Conservation (phyloP, 2,329 filamentous ascomycete genomes). For the Clarireedia paspali region DNA sequence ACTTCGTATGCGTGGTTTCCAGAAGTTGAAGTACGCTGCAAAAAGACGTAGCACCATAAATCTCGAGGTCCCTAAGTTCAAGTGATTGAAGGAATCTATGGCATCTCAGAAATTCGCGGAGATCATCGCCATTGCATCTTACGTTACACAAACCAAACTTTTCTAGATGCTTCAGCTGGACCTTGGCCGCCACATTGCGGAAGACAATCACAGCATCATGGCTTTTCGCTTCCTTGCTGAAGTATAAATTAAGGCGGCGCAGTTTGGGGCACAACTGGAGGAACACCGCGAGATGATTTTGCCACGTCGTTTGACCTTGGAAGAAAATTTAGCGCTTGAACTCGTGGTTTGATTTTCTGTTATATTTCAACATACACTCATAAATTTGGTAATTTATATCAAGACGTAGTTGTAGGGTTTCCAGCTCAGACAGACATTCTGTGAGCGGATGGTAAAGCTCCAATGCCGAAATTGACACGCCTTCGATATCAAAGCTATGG, state of each 20-base stretch:
- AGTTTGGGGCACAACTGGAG: neutral
- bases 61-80: neutral
- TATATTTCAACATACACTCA: neutral
- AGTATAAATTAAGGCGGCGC: neutral
- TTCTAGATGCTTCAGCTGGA: neutral
- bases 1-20: too few species aligned
- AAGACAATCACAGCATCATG: neutral
- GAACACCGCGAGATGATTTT: neutral
- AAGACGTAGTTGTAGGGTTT: neutral
- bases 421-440: neutral
- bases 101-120: neutral
- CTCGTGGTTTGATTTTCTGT: neutral
- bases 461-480: neutral
- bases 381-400: neutral
- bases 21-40: too few species aligned
- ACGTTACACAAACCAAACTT: neutral
- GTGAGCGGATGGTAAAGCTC: neutral
- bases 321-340: neutral
- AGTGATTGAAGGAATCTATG: neutral
- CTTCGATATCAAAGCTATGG: neutral
- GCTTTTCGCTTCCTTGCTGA: neutral
- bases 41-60: too few species aligned
- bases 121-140: neutral
- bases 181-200: neutral
- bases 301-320: neutral